Evolutionary conservation across 495 filamentous ascomycete genomes (phyloP).

Genomic region (Evernia prunastri): DNA sequence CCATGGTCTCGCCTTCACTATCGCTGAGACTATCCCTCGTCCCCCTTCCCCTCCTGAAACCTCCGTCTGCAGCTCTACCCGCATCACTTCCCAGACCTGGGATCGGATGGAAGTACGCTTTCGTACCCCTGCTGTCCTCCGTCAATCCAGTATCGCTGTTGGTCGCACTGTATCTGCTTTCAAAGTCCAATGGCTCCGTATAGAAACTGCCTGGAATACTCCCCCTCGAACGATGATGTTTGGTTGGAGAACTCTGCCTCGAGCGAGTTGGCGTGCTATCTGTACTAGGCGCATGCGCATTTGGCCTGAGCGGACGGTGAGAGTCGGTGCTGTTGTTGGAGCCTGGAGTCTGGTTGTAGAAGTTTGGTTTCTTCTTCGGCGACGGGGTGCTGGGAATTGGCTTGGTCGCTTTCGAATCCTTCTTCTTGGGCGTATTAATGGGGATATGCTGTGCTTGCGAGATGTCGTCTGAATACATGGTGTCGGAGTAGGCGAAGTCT

Average conservation of each 20-base stretch:
- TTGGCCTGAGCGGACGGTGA: conserved; percentile 45
- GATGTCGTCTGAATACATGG: conserved; percentile 28
- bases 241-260: conserved; percentile 26
- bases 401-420: not conserved
- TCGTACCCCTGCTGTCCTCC: conserved; percentile 63
- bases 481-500: conserved; percentile 45
- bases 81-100: conserved; percentile 57
- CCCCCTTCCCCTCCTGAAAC: conserved; percentile 43
- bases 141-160: conserved; percentile 43
- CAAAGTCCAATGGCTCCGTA: conserved; percentile 49
- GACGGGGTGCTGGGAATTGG: conserved; percentile 21
- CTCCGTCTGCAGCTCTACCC: conserved; percentile 34
- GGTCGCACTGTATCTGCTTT: conserved; percentile 33
- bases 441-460: conserved; percentile 28
- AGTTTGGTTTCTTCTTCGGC: conserved; percentile 39
- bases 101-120: conserved; percentile 73
- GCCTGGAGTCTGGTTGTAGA: conserved; percentile 40
- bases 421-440: conserved; percentile 20
- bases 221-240: conserved; percentile 33
- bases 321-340: conserved; percentile 50
- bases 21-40: conserved; percentile 50
- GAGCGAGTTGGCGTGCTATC: conserved; percentile 30
- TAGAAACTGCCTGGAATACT: conserved; percentile 42
- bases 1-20: conserved; percentile 37
- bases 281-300: conserved; percentile 36